A percentile compares a stretch with the other conserved stretches of the same genome.
These are phyloP conservation scores for Amphichorda felina DNA, from an alignment of 2,329 filamentous ascomycete species.

Conservation along the genomic window DNA sequence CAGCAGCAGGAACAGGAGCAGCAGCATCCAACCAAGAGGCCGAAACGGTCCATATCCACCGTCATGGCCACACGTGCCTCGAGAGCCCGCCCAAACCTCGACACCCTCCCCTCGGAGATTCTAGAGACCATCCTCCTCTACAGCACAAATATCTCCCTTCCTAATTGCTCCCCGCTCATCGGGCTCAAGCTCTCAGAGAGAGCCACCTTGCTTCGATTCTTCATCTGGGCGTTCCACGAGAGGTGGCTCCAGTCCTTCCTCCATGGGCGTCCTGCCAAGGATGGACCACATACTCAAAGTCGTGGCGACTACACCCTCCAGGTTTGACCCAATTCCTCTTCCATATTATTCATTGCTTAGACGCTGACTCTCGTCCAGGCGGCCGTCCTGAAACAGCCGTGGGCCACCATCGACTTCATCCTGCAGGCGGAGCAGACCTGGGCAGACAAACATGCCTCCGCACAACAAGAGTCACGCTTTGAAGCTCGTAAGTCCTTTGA, in stretches of 20 bases:
- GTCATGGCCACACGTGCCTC: constrained; percentile 15
- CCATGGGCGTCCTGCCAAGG: constrained; percentile 2
- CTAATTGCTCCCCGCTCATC: constrained; percentile 29
- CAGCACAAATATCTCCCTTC: constrained; percentile 35
- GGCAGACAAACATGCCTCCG: constrained; percentile 11
- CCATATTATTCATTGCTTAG: not conserved
- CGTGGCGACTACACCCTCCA: constrained; percentile 24
- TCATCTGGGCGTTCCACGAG: constrained; percentile 22
- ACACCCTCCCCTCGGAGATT: constrained; percentile 36
- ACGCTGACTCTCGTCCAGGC: constrained; percentile 18
- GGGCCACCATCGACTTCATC: constrained; percentile 31
- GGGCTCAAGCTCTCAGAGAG: constrained; percentile 31
- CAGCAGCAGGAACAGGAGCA: constrained; percentile 2
- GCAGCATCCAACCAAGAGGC: constrained; percentile 10
- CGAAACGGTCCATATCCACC: constrained; percentile 15
- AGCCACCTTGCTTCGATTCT: constrained; percentile 22
- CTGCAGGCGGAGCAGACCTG: constrained; percentile 35
- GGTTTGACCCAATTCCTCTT: constrained; percentile 16
- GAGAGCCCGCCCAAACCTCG: constrained; percentile 13
- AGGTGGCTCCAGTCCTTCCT: constrained; percentile 25
- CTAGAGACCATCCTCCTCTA: constrained; percentile 39
- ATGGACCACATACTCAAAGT: constrained; percentile 6
- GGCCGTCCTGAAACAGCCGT: constrained; percentile 28
- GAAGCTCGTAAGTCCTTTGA: constrained; percentile 22
- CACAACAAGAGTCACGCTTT: too few relatives aligned